Base-by-base conservation (phyloP, 352 stramenopile species). In the Phytopythium litorale region DNA sequence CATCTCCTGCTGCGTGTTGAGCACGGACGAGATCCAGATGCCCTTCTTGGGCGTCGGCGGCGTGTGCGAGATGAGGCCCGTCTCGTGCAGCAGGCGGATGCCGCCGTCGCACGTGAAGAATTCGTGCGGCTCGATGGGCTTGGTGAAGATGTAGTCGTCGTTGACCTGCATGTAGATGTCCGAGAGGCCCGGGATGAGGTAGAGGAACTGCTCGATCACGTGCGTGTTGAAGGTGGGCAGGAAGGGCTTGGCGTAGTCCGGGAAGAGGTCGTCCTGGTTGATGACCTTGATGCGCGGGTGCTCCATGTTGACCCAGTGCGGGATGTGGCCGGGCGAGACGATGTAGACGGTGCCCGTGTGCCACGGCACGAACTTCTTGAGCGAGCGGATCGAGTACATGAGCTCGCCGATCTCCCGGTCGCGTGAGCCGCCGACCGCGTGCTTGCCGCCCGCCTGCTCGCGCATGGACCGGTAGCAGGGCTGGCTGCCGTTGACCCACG, bases 91-190 rank as follows among this genome's bases (percentile, higher is more conserved):
- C 55, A 96, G 56, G 11, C 83, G 81, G 59, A 96, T 92, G 58
- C 85, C 87, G 32, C 87, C 87, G 62, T 94, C 84, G 64, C 87
- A 96, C 33, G 87, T 88, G 72, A 96, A 96, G 62, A 94, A 89
- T 63, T 91, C 81, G 49, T 94, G 79, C 9, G 87, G 87, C 16
- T 70, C 68, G 42, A 96, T 85, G 40, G 81, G 81, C 64, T 91
- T 88, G 43, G 81, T 87, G 64, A 96, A 96, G 50, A 96, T 68
- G 65, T 94, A 96, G 74, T 96, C 87, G 67, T 96, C 87, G 66
- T 96, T 96, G 57, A 96, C 74, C 61, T 96, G 85, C 74, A 96
- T 94, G 69, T 85, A 96, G 49, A 92, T 86, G 60, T 96, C 87
- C 51, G 87, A 92, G 28, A 96, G 75, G 0, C 84, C 87, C 3